Conservation (phyloP, 208 protist species). For the Lotmaria passim region DNA sequence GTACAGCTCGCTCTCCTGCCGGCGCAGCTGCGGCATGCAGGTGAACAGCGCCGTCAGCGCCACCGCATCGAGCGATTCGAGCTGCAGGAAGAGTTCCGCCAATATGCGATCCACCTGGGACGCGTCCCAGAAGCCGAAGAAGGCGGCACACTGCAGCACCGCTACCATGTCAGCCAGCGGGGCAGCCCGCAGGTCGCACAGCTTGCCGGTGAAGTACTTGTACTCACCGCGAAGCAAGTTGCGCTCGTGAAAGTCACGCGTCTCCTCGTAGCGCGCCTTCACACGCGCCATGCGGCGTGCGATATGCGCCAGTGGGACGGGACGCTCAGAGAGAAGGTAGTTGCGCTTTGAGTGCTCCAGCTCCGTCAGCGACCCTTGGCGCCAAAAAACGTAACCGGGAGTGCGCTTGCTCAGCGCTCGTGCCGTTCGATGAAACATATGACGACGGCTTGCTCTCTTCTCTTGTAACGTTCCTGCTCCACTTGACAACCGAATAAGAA, state of each 20-base stretch:
- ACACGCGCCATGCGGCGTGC: conserved; percentile 84
- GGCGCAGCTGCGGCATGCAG: conserved; percentile 71
- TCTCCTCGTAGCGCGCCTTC: conserved; percentile 76
- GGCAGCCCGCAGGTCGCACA: conserved; percentile 76
- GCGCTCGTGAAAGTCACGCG: conserved; percentile 80
- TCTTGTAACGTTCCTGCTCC: conserved; percentile 1
- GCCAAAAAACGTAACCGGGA: conserved; percentile 92
- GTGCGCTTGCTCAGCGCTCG: conserved; percentile 65
- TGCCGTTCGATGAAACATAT: conserved; percentile 45
- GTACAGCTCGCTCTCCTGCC: conserved; percentile 60
- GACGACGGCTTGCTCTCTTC: too few species aligned
- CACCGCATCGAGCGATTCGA: conserved; percentile 50
- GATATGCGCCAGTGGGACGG: conserved; percentile 82
- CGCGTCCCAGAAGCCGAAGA: conserved; percentile 92
- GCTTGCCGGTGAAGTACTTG: conserved; percentile 94
- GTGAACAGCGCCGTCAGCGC: conserved; percentile 76
- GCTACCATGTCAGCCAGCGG: conserved; percentile 74
- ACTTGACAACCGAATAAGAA: background rate
- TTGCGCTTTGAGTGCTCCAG: conserved; percentile 79
- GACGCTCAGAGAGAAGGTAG: conserved; percentile 76
- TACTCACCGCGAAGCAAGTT: conserved; percentile 91
- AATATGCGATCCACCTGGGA: conserved; percentile 79
- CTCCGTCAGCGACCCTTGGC: conserved; percentile 76
- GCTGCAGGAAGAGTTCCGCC: conserved; percentile 61
- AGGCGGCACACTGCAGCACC: conserved; percentile 78